phyloP scores from a whole-genome alignment of 2,329 filamentous ascomycete genomes.

The Claviceps lovelessii region DNA sequence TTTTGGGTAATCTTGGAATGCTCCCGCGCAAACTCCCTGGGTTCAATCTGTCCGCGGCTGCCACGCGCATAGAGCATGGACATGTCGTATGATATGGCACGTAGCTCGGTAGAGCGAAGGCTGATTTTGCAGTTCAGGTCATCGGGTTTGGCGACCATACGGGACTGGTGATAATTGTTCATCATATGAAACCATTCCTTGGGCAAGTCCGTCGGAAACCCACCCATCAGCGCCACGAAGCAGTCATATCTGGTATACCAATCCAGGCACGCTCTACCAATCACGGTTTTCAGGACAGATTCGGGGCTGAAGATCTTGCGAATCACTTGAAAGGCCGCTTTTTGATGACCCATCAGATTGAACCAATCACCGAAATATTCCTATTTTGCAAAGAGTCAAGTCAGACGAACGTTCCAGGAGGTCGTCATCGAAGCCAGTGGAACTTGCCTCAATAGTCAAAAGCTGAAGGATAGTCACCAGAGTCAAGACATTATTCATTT shows the following conservation, averaged over 20 bases:
- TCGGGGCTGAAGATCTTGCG: constrained; percentile 64
- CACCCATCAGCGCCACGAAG: constrained; percentile 69
- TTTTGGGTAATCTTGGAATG: constrained; percentile 37
- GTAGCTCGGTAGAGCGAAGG: constrained; percentile 48
- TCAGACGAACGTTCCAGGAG: neutral
- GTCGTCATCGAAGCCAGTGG: neutral
- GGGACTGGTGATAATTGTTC: constrained; percentile 47
- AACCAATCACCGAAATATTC: constrained; percentile 94
- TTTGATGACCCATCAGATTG: constrained; percentile 83
- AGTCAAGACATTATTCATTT: constrained; percentile 58
- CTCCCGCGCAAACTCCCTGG: constrained; percentile 50
- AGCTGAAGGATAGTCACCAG: constrained; percentile 81
- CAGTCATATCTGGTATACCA: constrained; percentile 90
- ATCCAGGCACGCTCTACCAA: constrained; percentile 58
- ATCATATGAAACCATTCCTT: constrained; percentile 63
- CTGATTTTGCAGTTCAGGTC: constrained; percentile 54
- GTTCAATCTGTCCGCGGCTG: constrained; percentile 46
- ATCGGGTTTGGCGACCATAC: constrained; percentile 43
- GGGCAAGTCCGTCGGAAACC: constrained; percentile 57
- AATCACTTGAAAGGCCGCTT: constrained; percentile 71
- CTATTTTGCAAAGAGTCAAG: constrained; percentile 29
- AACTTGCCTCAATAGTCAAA: constrained; percentile 74
- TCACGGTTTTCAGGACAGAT: constrained; percentile 54
- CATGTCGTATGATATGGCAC: constrained; percentile 67
- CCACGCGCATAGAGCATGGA: constrained; percentile 60